Conservation (phyloP, 495 filamentous ascomycete species). For the Penicillium nucicola region DNA sequence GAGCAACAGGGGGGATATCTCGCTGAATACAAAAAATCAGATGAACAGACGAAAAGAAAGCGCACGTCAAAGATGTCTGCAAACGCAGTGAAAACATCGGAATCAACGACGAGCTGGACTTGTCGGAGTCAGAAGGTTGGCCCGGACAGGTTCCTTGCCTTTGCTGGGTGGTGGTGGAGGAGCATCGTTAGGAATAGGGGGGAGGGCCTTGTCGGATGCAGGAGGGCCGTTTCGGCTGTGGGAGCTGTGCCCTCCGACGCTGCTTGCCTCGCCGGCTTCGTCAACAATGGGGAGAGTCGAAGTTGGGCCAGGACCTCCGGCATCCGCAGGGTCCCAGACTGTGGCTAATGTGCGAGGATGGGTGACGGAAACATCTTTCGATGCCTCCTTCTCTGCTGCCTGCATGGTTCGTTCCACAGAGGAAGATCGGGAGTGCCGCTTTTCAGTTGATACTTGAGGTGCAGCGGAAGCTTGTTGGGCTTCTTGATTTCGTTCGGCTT, state of each 20-base stretch:
- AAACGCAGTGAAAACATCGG: background rate
- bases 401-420: constrained; percentile 47
- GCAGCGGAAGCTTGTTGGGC: constrained; percentile 23
- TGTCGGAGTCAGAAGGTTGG: constrained; percentile 3
- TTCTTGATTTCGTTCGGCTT: constrained; percentile 63
- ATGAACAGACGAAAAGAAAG: constrained; percentile 11
- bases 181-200: constrained; percentile 42
- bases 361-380: constrained; percentile 54
- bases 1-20: constrained; percentile 23
- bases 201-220: constrained; percentile 50
- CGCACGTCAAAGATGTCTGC: constrained; percentile 5
- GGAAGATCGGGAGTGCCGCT: constrained; percentile 35
- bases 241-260: constrained; percentile 55
- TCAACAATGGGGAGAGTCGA: constrained; percentile 88
- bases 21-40: constrained; percentile 23
- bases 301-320: constrained; percentile 51
- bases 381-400: constrained; percentile 47
- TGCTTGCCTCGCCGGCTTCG: constrained; percentile 79
- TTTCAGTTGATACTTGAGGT: constrained; percentile 21
- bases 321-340: constrained; percentile 53
- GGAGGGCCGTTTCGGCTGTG: constrained; percentile 34
- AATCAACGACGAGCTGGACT: constrained; percentile 1
- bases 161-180: constrained; percentile 19
- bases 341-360: constrained; percentile 50
- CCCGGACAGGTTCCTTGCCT: constrained; percentile 23